phyloP scores from a whole-genome alignment of 768 basidiomycete species.

The Boletus reticuloceps region DNA sequence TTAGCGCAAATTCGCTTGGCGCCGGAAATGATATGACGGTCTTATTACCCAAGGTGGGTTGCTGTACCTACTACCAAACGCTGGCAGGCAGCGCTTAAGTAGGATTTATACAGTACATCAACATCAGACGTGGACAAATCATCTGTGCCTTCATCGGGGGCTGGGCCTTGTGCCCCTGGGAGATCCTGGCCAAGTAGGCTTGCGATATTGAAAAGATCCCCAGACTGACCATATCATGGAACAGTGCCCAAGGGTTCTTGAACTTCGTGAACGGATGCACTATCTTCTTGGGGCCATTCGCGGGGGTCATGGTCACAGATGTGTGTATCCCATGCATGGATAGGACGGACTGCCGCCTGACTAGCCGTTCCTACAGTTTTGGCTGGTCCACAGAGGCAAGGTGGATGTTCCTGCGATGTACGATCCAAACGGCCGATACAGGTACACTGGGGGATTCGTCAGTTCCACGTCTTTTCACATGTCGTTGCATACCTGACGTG shows the following conservation, averaged over 20 bases:
- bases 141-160: slow-evolving; percentile 80
- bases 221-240: not conserved
- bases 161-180: slow-evolving; percentile 87
- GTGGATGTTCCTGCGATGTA: slow-evolving; percentile 88
- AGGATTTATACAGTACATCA: slow-evolving; percentile 38
- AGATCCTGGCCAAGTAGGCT: slow-evolving; percentile 57
- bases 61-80: too few species aligned
- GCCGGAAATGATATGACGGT: slow-evolving; percentile 85
- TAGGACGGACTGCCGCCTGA: not conserved
- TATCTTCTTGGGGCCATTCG: slow-evolving; percentile 83
- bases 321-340: slow-evolving; percentile 34
- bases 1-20: slow-evolving; percentile 60
- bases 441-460: slow-evolving; percentile 74
- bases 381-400: slow-evolving; percentile 67
- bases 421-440: slow-evolving; percentile 71
- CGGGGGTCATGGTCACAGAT: slow-evolving; percentile 65
- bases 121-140: slow-evolving; percentile 76
- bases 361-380: slow-evolving; percentile 50
- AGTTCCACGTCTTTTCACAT: slow-evolving; percentile 5
- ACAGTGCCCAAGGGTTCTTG: slow-evolving; percentile 60
- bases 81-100: not conserved
- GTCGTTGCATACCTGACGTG: not conserved
- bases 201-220: not conserved
- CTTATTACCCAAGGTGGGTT: slow-evolving; percentile 64
- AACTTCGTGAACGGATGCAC: slow-evolving; percentile 82